Evolutionary conservation across 768 basidiomycete genomes (phyloP).

Genomic region (Artomyces pyxidatus): DNA sequence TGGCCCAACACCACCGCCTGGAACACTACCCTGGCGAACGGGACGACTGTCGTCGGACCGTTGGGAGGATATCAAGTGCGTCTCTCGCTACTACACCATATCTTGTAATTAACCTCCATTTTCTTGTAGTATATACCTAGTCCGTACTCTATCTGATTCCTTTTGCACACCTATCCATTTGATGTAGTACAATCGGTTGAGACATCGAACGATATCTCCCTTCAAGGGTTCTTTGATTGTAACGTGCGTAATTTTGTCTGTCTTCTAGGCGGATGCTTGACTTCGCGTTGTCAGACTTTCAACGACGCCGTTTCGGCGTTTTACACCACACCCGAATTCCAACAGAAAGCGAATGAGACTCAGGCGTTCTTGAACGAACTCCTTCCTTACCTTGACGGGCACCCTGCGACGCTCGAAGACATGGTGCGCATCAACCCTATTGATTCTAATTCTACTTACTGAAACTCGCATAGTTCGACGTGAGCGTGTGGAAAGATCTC

Average conservation of each 20-base stretch:
- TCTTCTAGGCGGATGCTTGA: too few species aligned
- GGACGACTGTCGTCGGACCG: conserved; percentile 48
- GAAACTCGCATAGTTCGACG: too few species aligned
- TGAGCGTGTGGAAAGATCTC: too few species aligned
- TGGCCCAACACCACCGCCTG: conserved; percentile 43
- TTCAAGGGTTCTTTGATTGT: conserved; percentile 63
- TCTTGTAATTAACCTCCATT: too few species aligned
- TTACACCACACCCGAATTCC: conserved; percentile 47
- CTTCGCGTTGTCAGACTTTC: too few species aligned
- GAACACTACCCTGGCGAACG: conserved; percentile 57
- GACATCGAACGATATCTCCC: conserved; percentile 48
- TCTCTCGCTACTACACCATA: too few species aligned
- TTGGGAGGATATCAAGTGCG: conserved; percentile 57
- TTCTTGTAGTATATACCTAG: too few species aligned
- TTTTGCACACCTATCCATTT: too few species aligned
- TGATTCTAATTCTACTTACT: too few species aligned
- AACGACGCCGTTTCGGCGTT: conserved; percentile 35
- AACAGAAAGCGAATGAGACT: conserved; percentile 34
- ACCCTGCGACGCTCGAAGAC: conserved; percentile 45
- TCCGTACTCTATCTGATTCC: too few species aligned
- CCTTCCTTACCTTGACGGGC: conserved; percentile 43
- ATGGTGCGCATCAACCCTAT: conserved; percentile 41
- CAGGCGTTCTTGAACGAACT: conserved; percentile 42
- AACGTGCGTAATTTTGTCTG: conserved; percentile 39
- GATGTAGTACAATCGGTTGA: conserved; percentile 57